A percentile compares a stretch with the other conserved stretches of the same genome.
Evolutionary conservation across 805 yeast species (phyloP).

Genomic region (Ogataea pilisensis): DNA sequence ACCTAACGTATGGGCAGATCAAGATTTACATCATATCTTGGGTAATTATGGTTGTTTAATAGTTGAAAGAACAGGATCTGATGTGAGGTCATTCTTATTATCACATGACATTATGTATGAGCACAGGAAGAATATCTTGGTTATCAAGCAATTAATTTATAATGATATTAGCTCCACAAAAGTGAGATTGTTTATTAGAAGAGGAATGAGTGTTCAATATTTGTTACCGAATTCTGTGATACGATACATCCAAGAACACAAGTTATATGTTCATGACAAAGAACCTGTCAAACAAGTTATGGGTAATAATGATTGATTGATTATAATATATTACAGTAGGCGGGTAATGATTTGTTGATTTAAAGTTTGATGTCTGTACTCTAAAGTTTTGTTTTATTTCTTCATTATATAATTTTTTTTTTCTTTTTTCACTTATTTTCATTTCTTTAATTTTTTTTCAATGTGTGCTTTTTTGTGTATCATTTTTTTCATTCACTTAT

Average conservation of each 20-base stretch:
- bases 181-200: conserved; percentile 83
- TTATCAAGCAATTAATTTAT: conserved; percentile 92
- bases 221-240: conserved; percentile 91
- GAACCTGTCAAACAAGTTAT: conserved; percentile 93
- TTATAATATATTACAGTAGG: background rate
- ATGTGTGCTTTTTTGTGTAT: no score
- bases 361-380: background rate
- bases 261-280: conserved; percentile 74
- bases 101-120: conserved; percentile 97
- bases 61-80: conserved; percentile 95
- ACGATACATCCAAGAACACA: conserved; percentile 90
- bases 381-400: no score
- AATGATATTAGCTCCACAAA: conserved; percentile 95
- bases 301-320: conserved; percentile 28
- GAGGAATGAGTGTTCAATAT: conserved; percentile 97
- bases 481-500: no score
- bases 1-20: conserved; percentile 98
- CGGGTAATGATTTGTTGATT: background rate
- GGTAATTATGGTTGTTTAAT: conserved; percentile 96
- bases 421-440: no score
- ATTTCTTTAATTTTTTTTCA: no score
- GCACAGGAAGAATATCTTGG: conserved; percentile 88
- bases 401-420: no score
- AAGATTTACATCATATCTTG: conserved; percentile 87
- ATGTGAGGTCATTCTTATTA: conserved; percentile 85